Evolutionary conservation across 345 rosid genomes (phyloP).

Genomic region (Excoecaria cochinchinensis): DNA sequence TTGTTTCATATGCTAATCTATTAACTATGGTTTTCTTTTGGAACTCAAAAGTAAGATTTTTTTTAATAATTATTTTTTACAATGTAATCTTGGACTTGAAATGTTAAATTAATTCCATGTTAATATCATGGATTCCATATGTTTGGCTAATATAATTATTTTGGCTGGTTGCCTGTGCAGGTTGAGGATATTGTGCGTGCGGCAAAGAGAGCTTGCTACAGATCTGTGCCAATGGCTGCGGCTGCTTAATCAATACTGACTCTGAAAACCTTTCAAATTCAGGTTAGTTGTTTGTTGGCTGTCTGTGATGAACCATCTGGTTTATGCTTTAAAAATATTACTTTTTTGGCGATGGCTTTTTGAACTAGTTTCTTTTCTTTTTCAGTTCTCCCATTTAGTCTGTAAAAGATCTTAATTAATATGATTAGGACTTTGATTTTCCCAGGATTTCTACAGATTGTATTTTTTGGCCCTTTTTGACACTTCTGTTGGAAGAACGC

Average conservation of each 20-base stretch:
- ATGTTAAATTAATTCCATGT: neutral
- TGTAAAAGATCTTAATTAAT: neutral
- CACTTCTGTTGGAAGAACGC: constrained; percentile 17
- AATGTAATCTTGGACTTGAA: neutral
- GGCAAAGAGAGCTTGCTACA: constrained; percentile 62
- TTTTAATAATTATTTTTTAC: neutral
- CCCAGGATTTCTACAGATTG: constrained; percentile 18
- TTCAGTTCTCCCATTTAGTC: neutral
- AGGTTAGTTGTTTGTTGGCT: constrained; percentile 12
- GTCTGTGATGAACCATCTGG: neutral
- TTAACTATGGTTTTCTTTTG: neutral
- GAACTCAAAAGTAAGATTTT: no score
- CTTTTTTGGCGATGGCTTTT: neutral
- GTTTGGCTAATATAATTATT: neutral
- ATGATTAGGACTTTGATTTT: neutral
- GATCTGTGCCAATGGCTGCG: constrained; percentile 37
- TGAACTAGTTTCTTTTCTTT: neutral
- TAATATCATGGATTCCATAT: neutral
- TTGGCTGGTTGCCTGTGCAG: constrained; percentile 29
- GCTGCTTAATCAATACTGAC: constrained; percentile 14
- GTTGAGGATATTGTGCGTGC: constrained; percentile 63
- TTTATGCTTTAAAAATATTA: neutral
- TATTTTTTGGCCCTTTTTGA: constrained; percentile 16
- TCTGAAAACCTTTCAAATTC: neutral
- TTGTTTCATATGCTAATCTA: no score